These are phyloP conservation scores for Cladosporium sp. DNA, from an alignment of 2,329 filamentous ascomycete species.

Conservation along the genomic window DNA sequence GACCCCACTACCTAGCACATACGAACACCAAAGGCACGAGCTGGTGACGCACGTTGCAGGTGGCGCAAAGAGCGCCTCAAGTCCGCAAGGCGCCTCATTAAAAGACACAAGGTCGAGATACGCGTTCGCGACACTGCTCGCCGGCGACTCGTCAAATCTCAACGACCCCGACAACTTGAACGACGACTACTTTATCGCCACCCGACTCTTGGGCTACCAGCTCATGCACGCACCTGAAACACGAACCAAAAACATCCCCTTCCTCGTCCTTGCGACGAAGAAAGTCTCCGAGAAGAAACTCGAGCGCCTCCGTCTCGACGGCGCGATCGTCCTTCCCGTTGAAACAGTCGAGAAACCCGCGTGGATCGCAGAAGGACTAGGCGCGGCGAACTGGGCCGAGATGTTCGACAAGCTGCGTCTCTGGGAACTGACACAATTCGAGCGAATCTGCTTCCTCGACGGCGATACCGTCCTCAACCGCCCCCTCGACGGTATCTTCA, in stretches of 20 bases:
- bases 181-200: slow-evolving; percentile 29
- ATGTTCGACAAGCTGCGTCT: slow-evolving; percentile 38
- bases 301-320: slow-evolving; percentile 25
- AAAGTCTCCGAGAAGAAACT: slow-evolving; percentile 24
- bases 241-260: slow-evolving; percentile 23
- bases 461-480: slow-evolving; percentile 30
- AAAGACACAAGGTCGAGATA: slow-evolving; percentile 16
- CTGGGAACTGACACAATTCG: slow-evolving; percentile 37
- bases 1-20: slow-evolving; percentile 8
- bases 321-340: slow-evolving; percentile 25
- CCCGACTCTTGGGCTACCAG: slow-evolving; percentile 29
- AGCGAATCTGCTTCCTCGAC: slow-evolving; percentile 34
- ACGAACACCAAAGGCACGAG: slow-evolving; percentile 9
- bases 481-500: slow-evolving; percentile 31
- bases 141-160: slow-evolving; percentile 14
- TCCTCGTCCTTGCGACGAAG: slow-evolving; percentile 29
- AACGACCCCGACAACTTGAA: slow-evolving; percentile 17
- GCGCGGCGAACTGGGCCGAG: slow-evolving; percentile 27
- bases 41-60: slow-evolving; percentile 9
- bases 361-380: slow-evolving; percentile 10
- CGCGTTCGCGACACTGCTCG: slow-evolving; percentile 29
- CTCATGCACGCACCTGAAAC: slow-evolving; percentile 30
- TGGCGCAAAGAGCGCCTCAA: background rate
- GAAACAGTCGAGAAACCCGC: slow-evolving; percentile 14
- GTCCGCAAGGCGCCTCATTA: background rate